Conservation (phyloP, 2,329 filamentous ascomycete species). For the Madurella mycetomatis region DNA sequence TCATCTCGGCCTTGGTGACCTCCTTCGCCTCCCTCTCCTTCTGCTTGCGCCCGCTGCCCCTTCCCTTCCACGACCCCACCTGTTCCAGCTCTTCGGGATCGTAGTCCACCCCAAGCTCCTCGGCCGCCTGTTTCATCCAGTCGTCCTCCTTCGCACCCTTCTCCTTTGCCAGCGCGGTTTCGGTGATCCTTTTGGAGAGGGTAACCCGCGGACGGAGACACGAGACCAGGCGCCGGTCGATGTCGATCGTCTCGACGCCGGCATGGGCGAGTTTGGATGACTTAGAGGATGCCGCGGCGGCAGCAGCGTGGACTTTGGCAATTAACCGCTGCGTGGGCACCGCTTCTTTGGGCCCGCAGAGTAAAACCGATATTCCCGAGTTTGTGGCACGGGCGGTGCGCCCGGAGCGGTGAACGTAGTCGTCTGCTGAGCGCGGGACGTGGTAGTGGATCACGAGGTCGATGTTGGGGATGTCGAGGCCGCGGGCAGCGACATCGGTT, state of each 20-base stretch:
- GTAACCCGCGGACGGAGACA: conserved; percentile 72
- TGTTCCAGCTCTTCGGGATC: conserved; percentile 80
- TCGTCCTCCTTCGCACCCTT: conserved; percentile 79
- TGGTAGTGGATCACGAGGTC: conserved; percentile 94
- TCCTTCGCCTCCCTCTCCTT: conserved; percentile 67
- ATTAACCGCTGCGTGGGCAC: conserved; percentile 77
- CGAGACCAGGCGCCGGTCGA: conserved; percentile 74
- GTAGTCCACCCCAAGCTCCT: conserved; percentile 91
- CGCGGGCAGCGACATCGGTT: conserved; percentile 89
- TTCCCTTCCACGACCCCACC: conserved; percentile 57
- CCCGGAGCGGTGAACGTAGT: conserved; percentile 92
- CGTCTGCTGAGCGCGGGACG: conserved; percentile 83
- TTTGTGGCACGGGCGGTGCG: conserved; percentile 82
- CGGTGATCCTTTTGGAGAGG: conserved; percentile 82
- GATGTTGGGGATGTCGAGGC: conserved; percentile 87
- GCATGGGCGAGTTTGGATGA: conserved; percentile 39
- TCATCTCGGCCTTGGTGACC: conserved; percentile 70
- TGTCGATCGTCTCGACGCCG: conserved; percentile 65
- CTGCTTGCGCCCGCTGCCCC: conserved; percentile 68
- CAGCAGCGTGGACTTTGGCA: conserved; percentile 75
- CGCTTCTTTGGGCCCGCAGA: conserved; percentile 90
- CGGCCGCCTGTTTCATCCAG: conserved; percentile 78
- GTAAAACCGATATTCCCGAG: conserved; percentile 75
- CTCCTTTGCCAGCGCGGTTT: conserved; percentile 78
- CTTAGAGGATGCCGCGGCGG: conserved; percentile 34